Base-by-base conservation (phyloP, 345 rosid genomes). In the Trapa incisa region DNA sequence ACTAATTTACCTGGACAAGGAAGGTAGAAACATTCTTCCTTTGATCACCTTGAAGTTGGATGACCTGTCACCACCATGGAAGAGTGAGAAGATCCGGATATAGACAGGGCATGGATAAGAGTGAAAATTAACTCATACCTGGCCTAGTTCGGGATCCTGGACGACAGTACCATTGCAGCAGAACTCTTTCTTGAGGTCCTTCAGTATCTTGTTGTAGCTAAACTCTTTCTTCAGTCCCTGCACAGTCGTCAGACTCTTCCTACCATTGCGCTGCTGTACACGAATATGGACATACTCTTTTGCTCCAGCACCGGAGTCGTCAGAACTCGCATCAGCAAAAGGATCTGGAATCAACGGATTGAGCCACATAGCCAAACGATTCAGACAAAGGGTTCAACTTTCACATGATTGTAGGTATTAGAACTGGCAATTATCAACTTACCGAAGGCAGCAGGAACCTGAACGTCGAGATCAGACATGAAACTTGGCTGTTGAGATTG, bases 81-180 rank as follows among this genome's bases (percentile, higher is more conserved):
- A 35, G 70, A 37, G 43, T n/a, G 8, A 58, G 37, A 38, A 35
- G 15, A 6, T 3, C 35, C 17, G 1, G 65, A 13, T 32, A 72
- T 41, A 68, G 56, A 53, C 45, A 4, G 17, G 45, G 7, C 47
- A 45, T 37, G 15, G 37, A 12, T 0, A 8, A 52, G 7, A 45
- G 48, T 45, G 4, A 45, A 22, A 22, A 22, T 22, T 22, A 22
- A 22, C 29, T 22, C 74, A 48, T 15, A 85, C 97, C 88, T 91
- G 89, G 53, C 97, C 97, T 73, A 88, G 81, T 73, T 91, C 95
- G 48, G 91, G 87, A 75, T 88, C 97, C 83, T 91, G 87, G 52
- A 91, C 97, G 38, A 91, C 97, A 29, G 95, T 88, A 39, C 97
- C 97, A 85, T 91, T 91, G 84, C 97, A 88, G 83, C 97, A 91